phyloP scores from a whole-genome alignment of 495 filamentous ascomycete genomes.

The Bryoglossum gracile region DNA sequence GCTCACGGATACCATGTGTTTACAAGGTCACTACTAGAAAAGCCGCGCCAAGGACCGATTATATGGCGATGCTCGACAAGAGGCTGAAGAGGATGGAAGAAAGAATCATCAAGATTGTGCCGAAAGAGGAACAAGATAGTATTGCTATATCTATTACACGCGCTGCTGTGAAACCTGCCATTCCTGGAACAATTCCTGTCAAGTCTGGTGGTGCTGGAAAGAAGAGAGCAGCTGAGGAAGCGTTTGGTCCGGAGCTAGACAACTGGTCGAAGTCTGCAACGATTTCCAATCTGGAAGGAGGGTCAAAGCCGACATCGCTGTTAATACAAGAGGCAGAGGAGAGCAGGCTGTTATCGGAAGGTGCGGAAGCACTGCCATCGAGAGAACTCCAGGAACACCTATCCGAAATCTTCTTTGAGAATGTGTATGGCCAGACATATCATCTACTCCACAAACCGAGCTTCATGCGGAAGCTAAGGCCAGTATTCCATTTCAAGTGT shows the following conservation, averaged over 20 bases:
- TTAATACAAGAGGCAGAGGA: conserved; percentile 63
- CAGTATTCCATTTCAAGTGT: conserved; percentile 21
- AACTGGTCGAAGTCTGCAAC: conserved; percentile 63
- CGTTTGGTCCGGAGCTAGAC: conserved; percentile 76
- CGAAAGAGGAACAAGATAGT: conserved; percentile 65
- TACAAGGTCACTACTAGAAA: conserved; percentile 96
- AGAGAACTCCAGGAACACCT: conserved; percentile 91
- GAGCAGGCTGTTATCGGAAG: conserved; percentile 65
- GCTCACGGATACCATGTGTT: conserved; percentile 93
- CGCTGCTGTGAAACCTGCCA: conserved; percentile 72
- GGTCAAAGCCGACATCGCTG: conserved; percentile 47
- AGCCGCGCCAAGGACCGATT: conserved; percentile 92
- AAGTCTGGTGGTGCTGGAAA: conserved; percentile 48
- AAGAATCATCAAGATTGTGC: conserved; percentile 90
- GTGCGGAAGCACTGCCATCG: conserved; percentile 74
- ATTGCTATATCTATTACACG: conserved; percentile 47
- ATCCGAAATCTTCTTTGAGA: conserved; percentile 93
- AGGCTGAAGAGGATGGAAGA: conserved; percentile 93
- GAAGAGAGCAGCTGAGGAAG: conserved; percentile 82
- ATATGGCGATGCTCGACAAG: conserved; percentile 99
- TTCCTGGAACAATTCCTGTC: conserved; percentile 51
- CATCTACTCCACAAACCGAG: conserved; percentile 95
- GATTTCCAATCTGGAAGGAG: conserved; percentile 32
- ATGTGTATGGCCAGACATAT: conserved; percentile 91
- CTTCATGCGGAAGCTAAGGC: conserved; percentile 80